Percentiles rank a stretch among this genome's conserved stretches.
These are phyloP conservation scores for Lentinula sp. DNA, from an alignment of 768 basidiomycete species.

Conservation along the genomic window DNA sequence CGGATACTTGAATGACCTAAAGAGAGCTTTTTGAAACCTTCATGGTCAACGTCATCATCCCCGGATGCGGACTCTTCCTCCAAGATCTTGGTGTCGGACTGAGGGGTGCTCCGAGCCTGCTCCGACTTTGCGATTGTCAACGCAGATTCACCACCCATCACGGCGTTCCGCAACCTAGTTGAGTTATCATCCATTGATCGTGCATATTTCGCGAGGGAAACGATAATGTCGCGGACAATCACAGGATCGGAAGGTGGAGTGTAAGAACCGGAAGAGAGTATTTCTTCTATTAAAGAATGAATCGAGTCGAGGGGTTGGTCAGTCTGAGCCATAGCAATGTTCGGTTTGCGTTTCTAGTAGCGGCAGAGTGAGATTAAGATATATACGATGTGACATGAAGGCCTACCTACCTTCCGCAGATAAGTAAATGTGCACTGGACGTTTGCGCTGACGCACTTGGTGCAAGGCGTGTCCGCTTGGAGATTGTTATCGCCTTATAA, in stretches of 20 bases:
- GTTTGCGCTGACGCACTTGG: not conserved
- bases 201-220: not conserved
- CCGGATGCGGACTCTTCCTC: not conserved
- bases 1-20: not conserved
- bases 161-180: not conserved
- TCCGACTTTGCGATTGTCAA: not conserved
- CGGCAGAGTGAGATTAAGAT: not conserved
- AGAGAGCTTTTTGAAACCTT: not conserved
- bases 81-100: not conserved
- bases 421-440: not conserved
- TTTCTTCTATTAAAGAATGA: not conserved
- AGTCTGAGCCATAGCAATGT: not conserved
- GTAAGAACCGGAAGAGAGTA: not conserved
- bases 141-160: not conserved
- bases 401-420: not conserved
- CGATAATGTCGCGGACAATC: not conserved
- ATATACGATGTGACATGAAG: not conserved
- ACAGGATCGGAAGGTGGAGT: not conserved
- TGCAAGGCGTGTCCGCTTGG: not conserved
- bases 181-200: not conserved
- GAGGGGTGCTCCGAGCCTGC: not conserved
- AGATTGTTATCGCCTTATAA: not conserved
- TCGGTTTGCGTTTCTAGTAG: constrained; percentile 1
- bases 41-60: not conserved
- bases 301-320: too few species aligned